Evolutionary conservation across 139 green algal genomes (phyloP).

Genomic region (Closterium sp.): DNA sequence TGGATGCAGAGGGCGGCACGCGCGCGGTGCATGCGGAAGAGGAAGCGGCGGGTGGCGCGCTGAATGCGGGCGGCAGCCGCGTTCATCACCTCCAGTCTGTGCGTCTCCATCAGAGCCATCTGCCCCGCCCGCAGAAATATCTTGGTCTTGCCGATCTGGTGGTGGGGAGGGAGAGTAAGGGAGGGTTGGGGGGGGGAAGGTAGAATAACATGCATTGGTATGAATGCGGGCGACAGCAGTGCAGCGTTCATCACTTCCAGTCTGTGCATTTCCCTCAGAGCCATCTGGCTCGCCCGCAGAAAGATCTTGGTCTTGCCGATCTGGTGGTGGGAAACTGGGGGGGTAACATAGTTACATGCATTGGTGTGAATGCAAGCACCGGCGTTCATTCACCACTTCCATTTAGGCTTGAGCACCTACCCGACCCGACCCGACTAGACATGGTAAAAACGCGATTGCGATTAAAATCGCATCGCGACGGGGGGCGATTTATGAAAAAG

Average conservation of each 20-base stretch:
- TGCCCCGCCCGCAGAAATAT: slow-evolving; percentile 78
- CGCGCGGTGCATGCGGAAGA: slow-evolving; percentile 8
- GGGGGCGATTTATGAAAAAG: no score
- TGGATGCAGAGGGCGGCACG: slow-evolving; percentile 38
- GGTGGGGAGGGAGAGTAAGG: neutral
- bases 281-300: slow-evolving; percentile 81
- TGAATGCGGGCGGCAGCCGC: slow-evolving; percentile 65
- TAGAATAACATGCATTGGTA: neutral
- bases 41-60: slow-evolving; percentile 28
- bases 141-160: slow-evolving; percentile 82
- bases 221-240: slow-evolving; percentile 65
- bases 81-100: slow-evolving; percentile 73
- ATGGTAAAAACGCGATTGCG: no score
- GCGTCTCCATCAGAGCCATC: slow-evolving; percentile 70
- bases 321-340: slow-evolving; percentile 53
- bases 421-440: no score
- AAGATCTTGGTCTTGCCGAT: slow-evolving; percentile 85
- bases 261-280: slow-evolving; percentile 24
- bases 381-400: slow-evolving; percentile 75
- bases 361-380: slow-evolving; percentile 60
- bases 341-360: neutral
- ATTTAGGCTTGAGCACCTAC: no score
- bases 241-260: slow-evolving; percentile 72
- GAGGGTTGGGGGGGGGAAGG: neutral
- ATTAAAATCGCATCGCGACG: no score